A percentile compares a stretch with the other conserved stretches of the same genome.
Evolutionary conservation across 2,329 filamentous ascomycete genomes (phyloP).

Genomic region (Chalara sp.): DNA sequence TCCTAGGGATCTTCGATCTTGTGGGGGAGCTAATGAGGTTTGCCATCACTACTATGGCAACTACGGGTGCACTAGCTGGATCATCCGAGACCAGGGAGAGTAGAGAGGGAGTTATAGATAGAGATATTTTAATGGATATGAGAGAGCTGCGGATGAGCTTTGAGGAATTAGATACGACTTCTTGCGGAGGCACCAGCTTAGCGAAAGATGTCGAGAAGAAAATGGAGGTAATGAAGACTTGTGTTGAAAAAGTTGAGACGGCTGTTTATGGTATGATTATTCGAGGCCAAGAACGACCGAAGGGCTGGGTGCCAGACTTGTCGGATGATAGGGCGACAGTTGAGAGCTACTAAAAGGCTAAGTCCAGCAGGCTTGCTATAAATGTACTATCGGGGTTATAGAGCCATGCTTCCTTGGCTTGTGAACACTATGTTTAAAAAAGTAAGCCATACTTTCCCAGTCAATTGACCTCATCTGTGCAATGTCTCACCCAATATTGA

Average conservation of each 20-base stretch:
- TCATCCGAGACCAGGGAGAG: slow-evolving; percentile 9
- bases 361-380: background rate
- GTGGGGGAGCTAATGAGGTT: slow-evolving; percentile 97
- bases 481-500: no score
- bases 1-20: slow-evolving; percentile 87
- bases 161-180: slow-evolving; percentile 59
- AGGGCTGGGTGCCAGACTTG: slow-evolving; percentile 85
- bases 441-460: no score
- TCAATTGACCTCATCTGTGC: no score
- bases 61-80: slow-evolving; percentile 42
- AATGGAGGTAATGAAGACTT: slow-evolving; percentile 76
- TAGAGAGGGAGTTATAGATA: slow-evolving; percentile 26
- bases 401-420: background rate
- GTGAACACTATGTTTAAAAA: no score
- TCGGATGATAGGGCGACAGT: slow-evolving; percentile 18
- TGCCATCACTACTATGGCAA: slow-evolving; percentile 80
- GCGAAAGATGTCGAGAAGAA: slow-evolving; percentile 67
- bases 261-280: slow-evolving; percentile 84
- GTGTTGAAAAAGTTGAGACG: slow-evolving; percentile 90
- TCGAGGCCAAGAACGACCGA: slow-evolving; percentile 79
- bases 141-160: slow-evolving; percentile 70
- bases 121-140: slow-evolving; percentile 73
- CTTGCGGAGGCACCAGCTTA: slow-evolving; percentile 43
- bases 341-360: slow-evolving; percentile 22
- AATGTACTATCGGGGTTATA: background rate